These are phyloP conservation scores for Zygnema cylindricum DNA, from an alignment of 139 green algal genomes.

Conservation along the genomic window DNA sequence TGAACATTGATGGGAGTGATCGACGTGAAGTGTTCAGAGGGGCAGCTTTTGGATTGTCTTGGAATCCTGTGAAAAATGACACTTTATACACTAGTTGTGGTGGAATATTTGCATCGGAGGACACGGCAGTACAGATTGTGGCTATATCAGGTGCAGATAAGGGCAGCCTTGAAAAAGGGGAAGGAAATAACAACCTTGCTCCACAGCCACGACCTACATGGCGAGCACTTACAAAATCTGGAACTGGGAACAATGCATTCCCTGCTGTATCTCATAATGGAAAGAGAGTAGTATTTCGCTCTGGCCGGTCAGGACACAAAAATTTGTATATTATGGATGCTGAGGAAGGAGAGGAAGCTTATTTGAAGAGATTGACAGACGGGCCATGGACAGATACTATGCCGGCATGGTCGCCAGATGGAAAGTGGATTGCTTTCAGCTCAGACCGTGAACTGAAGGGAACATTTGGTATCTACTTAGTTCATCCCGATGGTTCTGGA, in stretches of 20 bases:
- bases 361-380: conserved; percentile 15
- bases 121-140: not conserved
- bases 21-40: conserved; percentile 10
- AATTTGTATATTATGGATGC: conserved; percentile 44
- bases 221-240: not conserved
- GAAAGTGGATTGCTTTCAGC: conserved; percentile 39
- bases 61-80: not conserved
- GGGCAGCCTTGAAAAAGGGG: not conserved
- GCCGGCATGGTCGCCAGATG: conserved; percentile 19
- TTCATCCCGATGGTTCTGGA: not conserved
- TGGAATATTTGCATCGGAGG: not conserved
- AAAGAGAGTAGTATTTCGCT: conserved; percentile 26
- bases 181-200: not conserved
- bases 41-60: conserved; percentile 15
- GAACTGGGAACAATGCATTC: conserved; percentile 47
- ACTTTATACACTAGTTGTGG: conserved; percentile 21
- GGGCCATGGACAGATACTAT: conserved; percentile 36
- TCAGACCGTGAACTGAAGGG: conserved; percentile 4
- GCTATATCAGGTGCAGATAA: not conserved
- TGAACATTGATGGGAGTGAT: not conserved
- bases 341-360: conserved; percentile 8
- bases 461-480: conserved; percentile 29
- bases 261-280: conserved; percentile 20
- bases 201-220: not conserved
- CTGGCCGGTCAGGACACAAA: conserved; percentile 33